Evolutionary conservation across 345 rosid genomes (phyloP).

Genomic region (Hibiscus syriacus): DNA sequence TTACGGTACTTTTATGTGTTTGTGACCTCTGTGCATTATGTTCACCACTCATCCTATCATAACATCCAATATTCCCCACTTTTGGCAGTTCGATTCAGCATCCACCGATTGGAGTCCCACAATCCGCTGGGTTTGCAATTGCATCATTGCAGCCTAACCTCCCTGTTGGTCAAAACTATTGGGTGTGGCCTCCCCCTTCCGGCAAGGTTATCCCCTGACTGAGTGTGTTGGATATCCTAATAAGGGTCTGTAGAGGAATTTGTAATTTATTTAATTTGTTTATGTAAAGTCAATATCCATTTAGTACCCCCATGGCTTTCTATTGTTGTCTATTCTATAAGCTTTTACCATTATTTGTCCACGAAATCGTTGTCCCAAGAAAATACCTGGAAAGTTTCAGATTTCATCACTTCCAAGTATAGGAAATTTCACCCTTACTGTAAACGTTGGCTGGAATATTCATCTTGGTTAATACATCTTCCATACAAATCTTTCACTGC

Average conservation of each 20-base stretch:
- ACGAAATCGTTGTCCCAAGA: constrained; percentile 9
- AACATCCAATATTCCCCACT: background rate
- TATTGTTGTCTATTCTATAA: constrained; percentile 3
- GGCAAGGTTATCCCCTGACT: constrained; percentile 46
- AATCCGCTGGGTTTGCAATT: constrained; percentile 51
- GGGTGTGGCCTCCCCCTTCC: constrained; percentile 52
- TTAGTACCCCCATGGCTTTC: constrained; percentile 11
- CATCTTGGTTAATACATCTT: background rate
- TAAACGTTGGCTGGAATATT: background rate
- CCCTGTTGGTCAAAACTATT: constrained; percentile 48
- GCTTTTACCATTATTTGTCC: background rate
- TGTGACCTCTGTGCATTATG: background rate
- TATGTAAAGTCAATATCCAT: constrained; percentile 19
- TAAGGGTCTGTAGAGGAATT: constrained; percentile 18
- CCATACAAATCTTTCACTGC: background rate
- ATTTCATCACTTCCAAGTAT: background rate
- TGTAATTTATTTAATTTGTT: constrained; percentile 25
- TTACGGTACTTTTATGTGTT: background rate
- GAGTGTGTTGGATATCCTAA: constrained; percentile 6
- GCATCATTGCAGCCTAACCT: constrained; percentile 61
- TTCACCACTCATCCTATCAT: background rate
- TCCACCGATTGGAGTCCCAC: constrained; percentile 54
- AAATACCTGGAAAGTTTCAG: background rate
- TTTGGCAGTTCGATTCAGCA: constrained; percentile 55
- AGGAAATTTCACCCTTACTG: background rate